Base-by-base conservation (phyloP, 805 yeast species). In the Candida cerambycidarum region DNA sequence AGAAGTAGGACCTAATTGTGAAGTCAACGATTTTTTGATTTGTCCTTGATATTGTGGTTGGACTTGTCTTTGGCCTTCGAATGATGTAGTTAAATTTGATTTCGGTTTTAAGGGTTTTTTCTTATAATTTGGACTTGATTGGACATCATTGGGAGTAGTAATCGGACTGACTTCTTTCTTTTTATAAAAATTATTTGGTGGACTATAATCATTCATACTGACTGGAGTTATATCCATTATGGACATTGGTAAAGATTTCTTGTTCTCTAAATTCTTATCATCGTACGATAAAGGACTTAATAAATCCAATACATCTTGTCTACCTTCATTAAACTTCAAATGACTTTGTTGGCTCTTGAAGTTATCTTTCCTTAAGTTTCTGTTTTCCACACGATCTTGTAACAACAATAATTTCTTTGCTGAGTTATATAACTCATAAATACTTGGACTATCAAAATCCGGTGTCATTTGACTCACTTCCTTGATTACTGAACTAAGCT, bases 271-370 rank as follows among this genome's bases (percentile, higher is more conserved):
- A n/a, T 18, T 37, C 19, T 25, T 32, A 4, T 67, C 73, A 39
- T 67, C 71, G 18, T 66, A 57, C 8, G 66, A 58, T 15, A 70
- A 55, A 9, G 76, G 76, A 48, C 71, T 67, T 41, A 70, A 56
- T 35, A 70, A 55, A 42, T 67, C 72, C 18, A 43, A 38, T 11
- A 33, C 21, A 28, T 43, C 36, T 11, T 33, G 39, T 23, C 30
- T 18, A 3, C 13, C 30, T 19, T 37, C 37, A 18, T 25, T 21
- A 33, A 32, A 25, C 28, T 39, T 29, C 43, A 67, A 72, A 34
- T 43, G 46, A 17, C 30, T 52, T 16, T 47, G 44, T 46, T 68
- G 75, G 15, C 53, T 42, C 30, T 55, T 55, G 23, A 23, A 27
- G 39, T 52, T 54, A 13, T 64, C 66, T 46, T 66, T 67, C 14